Base-by-base conservation (phyloP, 805 yeast species). In the Sungouiozyma intestinalis region DNA sequence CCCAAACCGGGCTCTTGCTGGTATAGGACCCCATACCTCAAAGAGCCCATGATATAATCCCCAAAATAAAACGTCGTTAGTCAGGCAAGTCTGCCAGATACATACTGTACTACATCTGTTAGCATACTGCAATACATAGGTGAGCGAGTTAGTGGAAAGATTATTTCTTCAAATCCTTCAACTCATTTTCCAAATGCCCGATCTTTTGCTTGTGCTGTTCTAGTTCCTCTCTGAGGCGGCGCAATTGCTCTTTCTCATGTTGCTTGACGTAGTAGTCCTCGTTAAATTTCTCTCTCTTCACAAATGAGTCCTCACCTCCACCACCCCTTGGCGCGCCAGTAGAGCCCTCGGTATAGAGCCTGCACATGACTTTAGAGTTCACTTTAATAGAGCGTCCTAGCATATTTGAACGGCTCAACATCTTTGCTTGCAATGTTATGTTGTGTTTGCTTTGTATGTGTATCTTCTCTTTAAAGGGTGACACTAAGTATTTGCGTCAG, bases 241-340 rank as follows among this genome's bases (percentile, higher is more conserved):
- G 79, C 63, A 87, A 72, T 71, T 82, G 86, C 65, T 86, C 95
- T 62, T 81, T 82, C 72, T 90, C 95, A 62, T 83, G 95, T 69
- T 85, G 80, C 67, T 77, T 85, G 66, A 87, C 72, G 71, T 79
- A 88, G 56, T 70, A 72, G 62, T 82, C 86, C 71, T 90, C 98
- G 61, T 79, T 80, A 49, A 95, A 95, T 68, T 76, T 81, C 73
- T 92, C 98, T 64, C 94, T 87, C 64, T 87, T 85, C 54, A 75
- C 69, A 68, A 82, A 81, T 46, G 80, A 68, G 55, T 81, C 85
- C 37, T 70, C 67, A 40, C 71, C 32, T 11, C 38, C 42, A 39
- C 73, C 63, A 3, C 54, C 54, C 55, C 83, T 74, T 47, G 74
- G 69, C 35, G 78, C 65, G 48, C 83, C 83, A 40, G 79, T 70